Base-by-base conservation (phyloP, 805 yeast species). In the Starmera dryadoides region DNA sequence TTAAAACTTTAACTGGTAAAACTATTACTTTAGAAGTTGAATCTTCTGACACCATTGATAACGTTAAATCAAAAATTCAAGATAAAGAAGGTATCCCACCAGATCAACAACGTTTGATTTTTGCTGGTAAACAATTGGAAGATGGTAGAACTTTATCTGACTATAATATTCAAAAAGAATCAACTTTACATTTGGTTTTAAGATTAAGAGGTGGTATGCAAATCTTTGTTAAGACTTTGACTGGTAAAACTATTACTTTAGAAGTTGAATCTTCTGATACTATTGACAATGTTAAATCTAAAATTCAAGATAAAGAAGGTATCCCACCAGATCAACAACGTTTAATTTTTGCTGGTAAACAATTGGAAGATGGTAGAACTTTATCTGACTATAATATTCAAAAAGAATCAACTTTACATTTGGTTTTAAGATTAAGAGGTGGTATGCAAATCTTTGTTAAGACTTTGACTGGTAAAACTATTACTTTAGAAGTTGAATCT, bases 31-130 rank as follows among this genome's bases (percentile, higher is more conserved):
- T 87, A 60, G 96, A 87, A 78, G 96, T 88, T 66, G 96, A 88
- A 79, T 86, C 96, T 55, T 85, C 94, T 59, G 96, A 87, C 81
- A 86, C 96, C 65, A 87, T 88, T 59, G 96, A 86, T 70, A 86
- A 86, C 52, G 96, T 87, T 61, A 87, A 86, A 71, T 73, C 89
- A 68, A 88, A 88, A 81, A 88, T 87, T 69, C 95, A 86, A 73
- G 95, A 89, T 80, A 88, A 88, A 80, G 97, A 89, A 71, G 96
- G 96, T 66, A 89, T 89, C 57, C 97, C 97, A 69, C 96, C 97
- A 61, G 97, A 89, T 74, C 97, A 89, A 72, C 97, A 89, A 77
- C 85, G 98, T 76, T 82, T 91, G 64, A 89, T 89, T 25, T 86
- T 86, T 59, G 95, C 96, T 56, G 96, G 96, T 75, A 86, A 86